A percentile compares a stretch with the other conserved stretches of the same genome.
phyloP scores from a whole-genome alignment of 371 early-diverging fungal genomes.

The Mucor saturninus region DNA sequence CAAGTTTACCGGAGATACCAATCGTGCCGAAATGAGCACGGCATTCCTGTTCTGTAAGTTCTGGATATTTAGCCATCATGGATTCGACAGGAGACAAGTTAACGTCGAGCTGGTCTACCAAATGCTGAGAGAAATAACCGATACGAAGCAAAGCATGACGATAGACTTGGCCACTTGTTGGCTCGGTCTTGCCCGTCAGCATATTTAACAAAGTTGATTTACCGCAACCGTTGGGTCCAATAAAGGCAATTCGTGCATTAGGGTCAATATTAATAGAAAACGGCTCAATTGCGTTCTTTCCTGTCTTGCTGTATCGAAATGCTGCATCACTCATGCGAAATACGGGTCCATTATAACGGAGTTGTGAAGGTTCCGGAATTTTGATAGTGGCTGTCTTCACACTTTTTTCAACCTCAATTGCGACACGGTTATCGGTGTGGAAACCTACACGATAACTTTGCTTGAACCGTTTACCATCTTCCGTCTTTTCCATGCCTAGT shows the following conservation, averaged over 20 bases:
- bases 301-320: conserved; percentile 55
- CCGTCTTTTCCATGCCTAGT: conserved; percentile 68
- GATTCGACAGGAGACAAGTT: conserved; percentile 53
- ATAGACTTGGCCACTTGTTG: conserved; percentile 63
- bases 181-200: conserved; percentile 61
- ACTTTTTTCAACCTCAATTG: conserved; percentile 64
- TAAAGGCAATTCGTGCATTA: conserved; percentile 65
- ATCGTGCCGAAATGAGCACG: conserved; percentile 71
- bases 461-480: conserved; percentile 72
- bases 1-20: conserved; percentile 66
- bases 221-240: conserved; percentile 85
- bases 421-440: conserved; percentile 46
- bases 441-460: conserved; percentile 67
- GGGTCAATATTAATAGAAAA: conserved; percentile 69
- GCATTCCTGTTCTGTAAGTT: conserved; percentile 61
- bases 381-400: conserved; percentile 57
- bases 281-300: conserved; percentile 25
- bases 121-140: conserved; percentile 85
- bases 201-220: conserved; percentile 86
- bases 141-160: conserved; percentile 63
- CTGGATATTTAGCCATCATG: conserved; percentile 51
- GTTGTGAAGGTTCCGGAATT: conserved; percentile 60
- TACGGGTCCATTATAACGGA: conserved; percentile 68
- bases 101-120: conserved; percentile 66
- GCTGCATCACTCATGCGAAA: conserved; percentile 68